phyloP scores from a whole-genome alignment of 2,329 filamentous ascomycete species.

The Phaeosphaeria sp. region DNA sequence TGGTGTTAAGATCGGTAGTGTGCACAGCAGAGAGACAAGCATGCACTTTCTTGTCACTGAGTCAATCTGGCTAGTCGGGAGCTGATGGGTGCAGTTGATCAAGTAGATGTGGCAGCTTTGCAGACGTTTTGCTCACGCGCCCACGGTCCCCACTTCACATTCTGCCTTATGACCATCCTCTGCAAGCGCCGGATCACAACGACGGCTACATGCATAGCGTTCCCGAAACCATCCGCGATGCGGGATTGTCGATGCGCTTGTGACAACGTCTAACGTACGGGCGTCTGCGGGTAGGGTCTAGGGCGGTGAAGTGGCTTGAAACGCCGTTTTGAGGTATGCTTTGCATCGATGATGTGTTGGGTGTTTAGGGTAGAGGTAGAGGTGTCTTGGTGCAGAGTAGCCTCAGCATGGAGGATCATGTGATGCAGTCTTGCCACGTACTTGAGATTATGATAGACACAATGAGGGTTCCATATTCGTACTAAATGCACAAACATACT shows the following conservation, averaged over 20 bases:
- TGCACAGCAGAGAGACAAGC: not conserved
- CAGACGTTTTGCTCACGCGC: not conserved
- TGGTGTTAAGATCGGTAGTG: not conserved
- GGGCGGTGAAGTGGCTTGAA: conserved; percentile 1
- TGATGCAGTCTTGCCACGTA: no score
- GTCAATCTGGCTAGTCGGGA: not conserved
- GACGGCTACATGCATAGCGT: conserved; percentile 11
- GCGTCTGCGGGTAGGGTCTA: conserved; percentile 8
- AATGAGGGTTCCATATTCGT: not conserved
- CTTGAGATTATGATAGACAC: no score
- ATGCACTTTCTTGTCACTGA: not conserved
- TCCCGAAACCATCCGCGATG: conserved; percentile 2
- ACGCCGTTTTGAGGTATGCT: no score
- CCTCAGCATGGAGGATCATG: no score
- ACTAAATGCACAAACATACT: not conserved
- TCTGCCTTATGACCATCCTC: not conserved
- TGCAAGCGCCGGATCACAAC: conserved; percentile 7
- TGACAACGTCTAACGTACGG: not conserved
- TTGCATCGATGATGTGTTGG: no score
- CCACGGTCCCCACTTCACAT: not conserved
- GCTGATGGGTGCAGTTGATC: not conserved
- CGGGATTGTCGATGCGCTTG: conserved; percentile 1
- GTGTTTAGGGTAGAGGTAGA: no score
- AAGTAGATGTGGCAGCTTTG: not conserved
- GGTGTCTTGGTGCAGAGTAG: no score